Base-by-base conservation (phyloP, 1,284 basidiomycete species). In the Leccinum solheimii region DNA sequence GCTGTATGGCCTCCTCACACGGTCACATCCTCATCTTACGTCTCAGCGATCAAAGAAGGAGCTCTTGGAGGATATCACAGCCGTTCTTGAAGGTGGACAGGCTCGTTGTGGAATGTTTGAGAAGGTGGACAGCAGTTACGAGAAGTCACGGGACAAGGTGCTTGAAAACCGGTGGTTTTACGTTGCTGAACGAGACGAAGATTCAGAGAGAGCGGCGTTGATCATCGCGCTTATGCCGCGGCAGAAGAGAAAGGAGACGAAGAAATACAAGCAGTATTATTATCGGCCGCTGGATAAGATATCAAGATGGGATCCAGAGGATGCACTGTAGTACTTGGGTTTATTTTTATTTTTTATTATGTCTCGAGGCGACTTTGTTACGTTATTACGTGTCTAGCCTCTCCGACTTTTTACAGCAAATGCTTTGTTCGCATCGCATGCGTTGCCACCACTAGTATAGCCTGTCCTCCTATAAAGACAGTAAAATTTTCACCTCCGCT, bases 251-350 rank as follows among this genome's bases (percentile, higher is more conserved):
- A 85, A 75, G 56, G 88, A 85, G 75, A 90, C 89, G 72, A 90
- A 86, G 80, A 87, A 88, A 76, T 88, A 87, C 64, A 92, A 92
- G 73, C 87, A 90, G 72, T 92, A 92, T 76, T 92, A 91, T 75
- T 92, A 86, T 78, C 81, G 80, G 45, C 90, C 90, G 13, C 69
- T 88, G 62, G 83, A 75, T 34, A 87, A 85, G 73, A 82, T 85
- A n/a, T 81, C 82, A 52, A 76, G 81, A 64, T 87, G 86, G 86
- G 85, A 87, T 73, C 74, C 80, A 3, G 86, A 87, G 66, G 86
- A 87, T 60, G 83, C 80, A 2, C 69, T 66, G 1, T 73, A 69
- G 61, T 60, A 2, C 32, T 5, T 57, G 55, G 57, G 48, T 58
- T 65, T 27, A 5, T 45, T 50, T 7, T 62, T 32, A 43, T 10